phyloP scores from a whole-genome alignment of 176 grass and related monocot genomes.

The Bolboschoenus planiculmis region DNA sequence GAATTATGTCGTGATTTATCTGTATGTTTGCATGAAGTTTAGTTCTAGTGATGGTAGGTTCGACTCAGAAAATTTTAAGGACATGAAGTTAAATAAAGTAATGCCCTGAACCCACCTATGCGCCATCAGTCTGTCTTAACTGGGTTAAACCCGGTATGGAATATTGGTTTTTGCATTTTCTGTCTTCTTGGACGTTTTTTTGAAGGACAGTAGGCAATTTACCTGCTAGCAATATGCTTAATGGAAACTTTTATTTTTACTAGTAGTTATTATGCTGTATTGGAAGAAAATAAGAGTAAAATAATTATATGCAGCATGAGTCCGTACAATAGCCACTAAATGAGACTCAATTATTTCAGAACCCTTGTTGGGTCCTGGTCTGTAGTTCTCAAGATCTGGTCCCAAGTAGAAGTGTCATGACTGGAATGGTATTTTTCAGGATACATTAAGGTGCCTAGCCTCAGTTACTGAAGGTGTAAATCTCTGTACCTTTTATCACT shows the following conservation, averaged over 20 bases:
- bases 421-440: constrained; percentile 39
- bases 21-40: background rate
- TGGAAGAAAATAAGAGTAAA: background rate
- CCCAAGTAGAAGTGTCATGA: constrained; percentile 9
- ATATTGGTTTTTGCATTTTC: background rate
- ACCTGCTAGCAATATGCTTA: background rate
- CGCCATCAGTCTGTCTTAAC: background rate
- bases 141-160: background rate
- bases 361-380: background rate
- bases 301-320: background rate
- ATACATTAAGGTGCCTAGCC: constrained; percentile 59
- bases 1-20: constrained; percentile 3
- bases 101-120: background rate
- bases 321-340: background rate
- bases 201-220: background rate
- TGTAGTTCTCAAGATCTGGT: background rate
- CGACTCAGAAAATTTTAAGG: constrained; percentile 15
- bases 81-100: background rate
- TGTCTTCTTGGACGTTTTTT: background rate
- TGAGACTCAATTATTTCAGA: background rate
- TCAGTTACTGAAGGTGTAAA: constrained; percentile 45
- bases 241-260: constrained; percentile 4
- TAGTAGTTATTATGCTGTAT: background rate
- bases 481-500: constrained; percentile 60
- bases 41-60: background rate